Evolutionary conservation across 805 yeast species (phyloP), one percentile per base, ranked within the genome.

Genomic region (Cyberlindnera americana): DNA sequence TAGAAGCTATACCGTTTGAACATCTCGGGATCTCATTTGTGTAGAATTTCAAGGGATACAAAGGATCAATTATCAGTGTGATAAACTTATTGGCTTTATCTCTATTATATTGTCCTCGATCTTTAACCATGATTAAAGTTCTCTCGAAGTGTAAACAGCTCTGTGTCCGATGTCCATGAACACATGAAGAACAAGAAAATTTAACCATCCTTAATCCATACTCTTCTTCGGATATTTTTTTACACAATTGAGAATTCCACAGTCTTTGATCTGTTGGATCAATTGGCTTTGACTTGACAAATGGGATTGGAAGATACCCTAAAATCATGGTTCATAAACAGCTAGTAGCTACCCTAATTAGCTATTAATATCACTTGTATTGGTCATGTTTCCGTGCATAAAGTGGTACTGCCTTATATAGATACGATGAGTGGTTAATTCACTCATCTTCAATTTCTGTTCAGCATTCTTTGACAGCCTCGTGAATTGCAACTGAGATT

Each of bases 81-180:
- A 33, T 26, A n/a, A 26, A 33, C 12, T 5, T 13, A 16, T 33
- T 22, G 3, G 30, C 30, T 13, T 12, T 25, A 14, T 33, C 25
- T 12, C 15, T n/a, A 9, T 11, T 17, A 19, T 26, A 29, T 18
- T 33, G 29, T 10, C 37, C 37, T 18, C 37, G 17, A 10, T 33
- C 37, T 16, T 33, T 33, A 4, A 33, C 19, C 30, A 33, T 19
- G n/a, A 33, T 23, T 8, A 33, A 24, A 14, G 37, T 30, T 33
- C 30, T 26, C 3, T 26, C 19, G 13, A 15, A 18, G 25, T 33
- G 37, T 12, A 26, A n/a, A 14, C 37, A 33, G 14, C 7, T 17
- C 6, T 11, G 5, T 11, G 22, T 33, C 19, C 37, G 8, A 22
- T 33, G 37, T 5, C 37, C 37, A 7, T 25, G 13, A 11, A 33